These are phyloP conservation scores for Sclerotinia trifoliorum DNA, from an alignment of 2,329 filamentous ascomycete genomes.

Conservation along the genomic window DNA sequence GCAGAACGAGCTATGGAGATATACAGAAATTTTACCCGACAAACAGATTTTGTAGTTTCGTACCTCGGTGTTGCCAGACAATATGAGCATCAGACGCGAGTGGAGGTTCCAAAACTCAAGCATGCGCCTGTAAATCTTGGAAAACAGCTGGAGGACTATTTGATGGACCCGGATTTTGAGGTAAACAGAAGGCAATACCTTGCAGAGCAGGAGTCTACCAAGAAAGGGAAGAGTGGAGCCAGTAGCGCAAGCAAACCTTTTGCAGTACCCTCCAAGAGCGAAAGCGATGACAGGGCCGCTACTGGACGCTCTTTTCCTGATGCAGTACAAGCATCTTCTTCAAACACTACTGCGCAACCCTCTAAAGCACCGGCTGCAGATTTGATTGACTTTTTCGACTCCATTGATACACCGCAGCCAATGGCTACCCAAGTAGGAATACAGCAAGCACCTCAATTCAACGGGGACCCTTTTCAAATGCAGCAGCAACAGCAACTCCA, in stretches of 20 bases:
- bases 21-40: conserved; percentile 86
- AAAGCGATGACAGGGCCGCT: conserved; percentile 36
- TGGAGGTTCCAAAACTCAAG: conserved; percentile 95
- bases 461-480: conserved; percentile 34
- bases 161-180: conserved; percentile 94
- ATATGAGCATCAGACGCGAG: conserved; percentile 85
- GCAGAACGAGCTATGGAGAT: conserved; percentile 89
- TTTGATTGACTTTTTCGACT: conserved; percentile 92
- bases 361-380: conserved; percentile 68
- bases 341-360: conserved; percentile 44
- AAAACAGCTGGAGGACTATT: conserved; percentile 86
- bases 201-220: conserved; percentile 76
- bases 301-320: conserved; percentile 37
- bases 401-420: conserved; percentile 82
- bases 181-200: conserved; percentile 89
- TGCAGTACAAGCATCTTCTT: conserved; percentile 39
- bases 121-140: conserved; percentile 92
- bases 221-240: conserved; percentile 33
- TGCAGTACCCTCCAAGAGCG: conserved; percentile 41
- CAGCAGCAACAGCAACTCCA: conserved; percentile 43
- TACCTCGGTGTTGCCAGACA: conserved; percentile 85
- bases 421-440: conserved; percentile 51
- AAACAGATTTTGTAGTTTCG: conserved; percentile 89
- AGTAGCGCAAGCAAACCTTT: conserved; percentile 47
- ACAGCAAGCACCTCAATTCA: conserved; percentile 41